Base-by-base conservation (phyloP, 192 early-diverging fungal species). In the Lobosporangium transversale region DNA sequence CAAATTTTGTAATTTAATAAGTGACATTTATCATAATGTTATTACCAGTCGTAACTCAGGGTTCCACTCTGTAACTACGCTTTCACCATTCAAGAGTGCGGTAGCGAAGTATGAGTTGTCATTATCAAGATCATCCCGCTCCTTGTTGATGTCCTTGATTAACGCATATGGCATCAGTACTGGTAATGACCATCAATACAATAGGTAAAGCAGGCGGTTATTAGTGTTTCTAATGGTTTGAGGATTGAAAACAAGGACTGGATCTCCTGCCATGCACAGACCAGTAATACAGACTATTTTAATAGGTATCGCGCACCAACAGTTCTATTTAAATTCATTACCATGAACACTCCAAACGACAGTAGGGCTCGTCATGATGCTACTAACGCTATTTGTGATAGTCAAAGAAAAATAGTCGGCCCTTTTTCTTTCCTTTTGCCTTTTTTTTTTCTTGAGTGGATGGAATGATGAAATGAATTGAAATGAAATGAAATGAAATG, bases 281-380 rank as follows among this genome's bases (percentile, higher is more conserved):
- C n/a, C n/a, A n/a, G n/a, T n/a, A n/a, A n/a, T n/a, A n/a, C n/a
- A n/a, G n/a, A n/a, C n/a, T n/a, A n/a, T n/a, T n/a, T n/a, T n/a
- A n/a, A n/a, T n/a, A n/a, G n/a, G n/a, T n/a, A n/a, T n/a, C n/a
- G n/a, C n/a, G n/a, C n/a, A n/a, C n/a, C n/a, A n/a, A n/a, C n/a
- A n/a, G n/a, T n/a, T n/a, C n/a, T n/a, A n/a, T n/a, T n/a, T n/a
- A n/a, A n/a, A n/a, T n/a, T n/a, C n/a, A n/a, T 57, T 71, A 73
- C 70, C 62, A 37, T 74, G 62, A 24, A 74, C 57, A 32, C 70
- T 74, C 70, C 62, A 74, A 30, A 59, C 21, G 37, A 59, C 3
- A 24, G 27, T 45, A 17, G 62, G 47, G 47, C 47, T 8, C 9
- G 3, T 20, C 14, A 1, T 23, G 20, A 1, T 12, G 47, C 23